Percentiles rank a stretch among this genome's conserved stretches.
Conservation (phyloP, 768 basidiomycete genomes). For the Hebeloma cylindrosporum region DNA sequence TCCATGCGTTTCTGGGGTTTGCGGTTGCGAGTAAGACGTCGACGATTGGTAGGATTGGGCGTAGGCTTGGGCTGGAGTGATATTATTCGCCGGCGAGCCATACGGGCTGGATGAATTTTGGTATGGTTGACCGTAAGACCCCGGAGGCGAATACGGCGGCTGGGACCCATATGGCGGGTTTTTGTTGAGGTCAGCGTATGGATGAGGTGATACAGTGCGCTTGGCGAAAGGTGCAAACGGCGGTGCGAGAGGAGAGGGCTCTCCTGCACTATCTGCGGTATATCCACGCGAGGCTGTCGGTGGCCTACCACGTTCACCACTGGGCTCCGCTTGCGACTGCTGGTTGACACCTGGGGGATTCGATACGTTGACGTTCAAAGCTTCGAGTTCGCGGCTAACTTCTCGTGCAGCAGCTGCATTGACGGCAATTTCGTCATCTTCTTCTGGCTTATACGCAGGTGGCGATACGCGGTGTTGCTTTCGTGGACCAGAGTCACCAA, state of each 20-base stretch:
- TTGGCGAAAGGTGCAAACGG: slow-evolving; percentile 42
- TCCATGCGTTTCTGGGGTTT: slow-evolving; percentile 5
- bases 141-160: slow-evolving; percentile 19
- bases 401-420: slow-evolving; percentile 71
- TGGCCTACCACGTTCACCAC: slow-evolving; percentile 17
- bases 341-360: slow-evolving; percentile 9
- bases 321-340: slow-evolving; percentile 14
- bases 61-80: slow-evolving; percentile 19
- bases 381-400: slow-evolving; percentile 63
- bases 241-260: slow-evolving; percentile 28
- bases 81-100: slow-evolving; percentile 2
- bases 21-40: slow-evolving; percentile 4
- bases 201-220: slow-evolving; percentile 39
- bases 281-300: slow-evolving; percentile 1
- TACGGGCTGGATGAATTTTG: slow-evolving; percentile 10
- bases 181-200: slow-evolving; percentile 31
- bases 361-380: slow-evolving; percentile 40
- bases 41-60: slow-evolving; percentile 21
- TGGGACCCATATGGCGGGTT: slow-evolving; percentile 15
- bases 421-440: slow-evolving; percentile 54
- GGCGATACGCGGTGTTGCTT: slow-evolving; percentile 33
- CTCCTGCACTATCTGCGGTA: slow-evolving; percentile 6
- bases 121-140: slow-evolving; percentile 22
- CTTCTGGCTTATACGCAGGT: slow-evolving; percentile 36
- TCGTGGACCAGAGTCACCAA: slow-evolving; percentile 1